These are phyloP conservation scores for Alliaria petiolata DNA, from an alignment of 345 rosid genomes.

Conservation along the genomic window DNA sequence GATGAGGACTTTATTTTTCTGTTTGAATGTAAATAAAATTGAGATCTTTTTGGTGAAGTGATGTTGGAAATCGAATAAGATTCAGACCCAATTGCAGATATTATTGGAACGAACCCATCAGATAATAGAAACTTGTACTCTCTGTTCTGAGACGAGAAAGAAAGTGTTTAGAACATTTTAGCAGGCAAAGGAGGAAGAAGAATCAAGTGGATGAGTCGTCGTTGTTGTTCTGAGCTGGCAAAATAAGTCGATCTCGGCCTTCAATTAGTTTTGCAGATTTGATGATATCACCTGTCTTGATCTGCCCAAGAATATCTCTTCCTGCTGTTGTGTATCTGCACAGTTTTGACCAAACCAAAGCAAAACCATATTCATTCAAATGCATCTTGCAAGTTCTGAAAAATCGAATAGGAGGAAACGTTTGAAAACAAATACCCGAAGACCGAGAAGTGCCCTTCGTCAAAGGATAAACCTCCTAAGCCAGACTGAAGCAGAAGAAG, in stretches of 20 bases:
- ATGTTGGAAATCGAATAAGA: conserved; percentile 10
- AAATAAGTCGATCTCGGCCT: conserved; percentile 70
- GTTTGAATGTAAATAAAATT: conserved; percentile 11
- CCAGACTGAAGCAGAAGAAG: too few species aligned
- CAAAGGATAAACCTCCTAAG: conserved; percentile 92
- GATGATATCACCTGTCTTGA: conserved; percentile 76
- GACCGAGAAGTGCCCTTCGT: conserved; percentile 93
- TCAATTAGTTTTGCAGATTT: conserved; percentile 64
- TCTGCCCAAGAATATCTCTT: conserved; percentile 73
- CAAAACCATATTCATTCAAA: background rate
- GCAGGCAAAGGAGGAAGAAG: background rate
- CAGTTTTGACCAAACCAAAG: background rate
- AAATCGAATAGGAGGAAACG: background rate
- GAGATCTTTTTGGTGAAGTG: background rate
- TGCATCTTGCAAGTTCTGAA: background rate
- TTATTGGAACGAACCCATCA: background rate
- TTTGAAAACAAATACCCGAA: conserved; percentile 63
- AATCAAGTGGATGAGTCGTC: conserved; percentile 35
- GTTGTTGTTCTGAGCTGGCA: conserved; percentile 48
- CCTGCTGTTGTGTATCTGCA: conserved; percentile 68
- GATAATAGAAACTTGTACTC: too few species aligned
- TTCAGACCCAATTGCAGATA: conserved; percentile 2
- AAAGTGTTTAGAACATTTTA: background rate
- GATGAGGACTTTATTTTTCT: conserved; percentile 1
- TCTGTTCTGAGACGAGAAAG: conserved; percentile 3